Base-by-base conservation (phyloP, 192 early-diverging fungal species). In the Coemansia pectinata region DNA sequence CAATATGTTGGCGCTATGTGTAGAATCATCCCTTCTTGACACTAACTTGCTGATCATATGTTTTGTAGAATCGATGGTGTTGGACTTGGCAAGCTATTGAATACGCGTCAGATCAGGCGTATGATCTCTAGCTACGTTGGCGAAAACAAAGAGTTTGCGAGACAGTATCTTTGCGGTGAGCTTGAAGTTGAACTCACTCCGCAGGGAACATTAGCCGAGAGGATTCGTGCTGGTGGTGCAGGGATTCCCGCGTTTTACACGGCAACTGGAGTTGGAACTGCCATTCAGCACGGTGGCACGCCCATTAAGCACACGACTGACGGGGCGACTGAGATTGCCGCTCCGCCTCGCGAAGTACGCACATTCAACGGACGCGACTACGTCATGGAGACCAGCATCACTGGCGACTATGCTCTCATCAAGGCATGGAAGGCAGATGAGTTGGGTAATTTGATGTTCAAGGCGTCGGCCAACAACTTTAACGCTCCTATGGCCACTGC, bases 341-440 rank as follows among this genome's bases (percentile, higher is more conserved):
- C 86, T 62, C 71, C 72, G 48, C 90, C 90, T 8, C 86, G 90
- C 36, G 90, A 93, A 73, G 85, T 83, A 23, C 78, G 85, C 63
- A 78, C 81, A 50, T 91, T 91, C 62, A 85, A 88, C 40, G 87
- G 87, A 5, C 77, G 85, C 47, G 85, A 87, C 42, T 92, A 92
- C 69, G 76, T 93, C 25, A 87, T 93, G 85, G 92, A 93, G 72
- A 86, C 91, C 72, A 85, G 89, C n/a, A 92, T 93, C 38, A 80
- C 78, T 1, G 92, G 92, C 17, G 91, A 93, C 76, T 90, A 81
- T 79, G 86, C 89, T 0, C 74, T 93, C n/a, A 85, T 93, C 66
- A 93, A 93, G 80, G 92, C 92, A 21, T 93, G 90, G 90, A 93
- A 93, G 85, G 92, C 86, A 14, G 91, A 93, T 66, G 86, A 83